These are phyloP conservation scores for Fusarium sp. DNA, from an alignment of 2,329 filamentous ascomycete genomes.

Conservation along the genomic window DNA sequence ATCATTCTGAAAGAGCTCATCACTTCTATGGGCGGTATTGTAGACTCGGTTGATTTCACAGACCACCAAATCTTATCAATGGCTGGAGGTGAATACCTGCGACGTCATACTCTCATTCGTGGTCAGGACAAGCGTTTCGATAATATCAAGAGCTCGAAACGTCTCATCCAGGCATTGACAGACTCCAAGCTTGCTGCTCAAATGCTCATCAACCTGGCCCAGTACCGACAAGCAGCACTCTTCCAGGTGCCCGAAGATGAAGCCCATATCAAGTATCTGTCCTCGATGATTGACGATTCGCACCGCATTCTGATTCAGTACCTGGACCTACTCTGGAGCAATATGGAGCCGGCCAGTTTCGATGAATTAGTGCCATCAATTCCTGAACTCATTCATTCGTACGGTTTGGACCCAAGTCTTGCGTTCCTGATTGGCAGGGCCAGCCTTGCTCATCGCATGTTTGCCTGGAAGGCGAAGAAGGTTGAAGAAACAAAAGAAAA, in stretches of 20 bases:
- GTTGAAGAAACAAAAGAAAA: conserved; percentile 48
- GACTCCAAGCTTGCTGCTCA: conserved; percentile 84
- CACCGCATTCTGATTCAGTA: conserved; percentile 89
- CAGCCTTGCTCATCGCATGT: conserved; percentile 77
- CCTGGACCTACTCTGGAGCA: conserved; percentile 87
- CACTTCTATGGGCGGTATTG: conserved; percentile 92
- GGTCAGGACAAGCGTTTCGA: conserved; percentile 86
- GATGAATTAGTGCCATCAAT: conserved; percentile 83
- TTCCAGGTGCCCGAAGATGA: conserved; percentile 78
- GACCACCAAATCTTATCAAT: conserved; percentile 89
- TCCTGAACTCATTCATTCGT: conserved; percentile 79
- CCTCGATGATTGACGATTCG: conserved; percentile 90
- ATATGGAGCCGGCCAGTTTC: conserved; percentile 81
- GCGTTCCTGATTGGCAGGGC: conserved; percentile 87
- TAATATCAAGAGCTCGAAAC: conserved; percentile 78
- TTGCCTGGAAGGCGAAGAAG: conserved; percentile 57
- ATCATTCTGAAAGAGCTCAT: conserved; percentile 93
- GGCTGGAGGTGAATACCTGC: conserved; percentile 84
- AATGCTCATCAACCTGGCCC: conserved; percentile 89
- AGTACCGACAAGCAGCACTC: conserved; percentile 89
- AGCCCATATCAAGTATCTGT: conserved; percentile 88
- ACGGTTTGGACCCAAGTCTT: conserved; percentile 81
- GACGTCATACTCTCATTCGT: conserved; percentile 82
- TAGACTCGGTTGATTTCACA: conserved; percentile 87
- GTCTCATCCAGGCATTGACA: conserved; percentile 83